Base-by-base conservation (phyloP, 2,329 filamentous ascomycete genomes). In the Monilinia aucupariae region DNA sequence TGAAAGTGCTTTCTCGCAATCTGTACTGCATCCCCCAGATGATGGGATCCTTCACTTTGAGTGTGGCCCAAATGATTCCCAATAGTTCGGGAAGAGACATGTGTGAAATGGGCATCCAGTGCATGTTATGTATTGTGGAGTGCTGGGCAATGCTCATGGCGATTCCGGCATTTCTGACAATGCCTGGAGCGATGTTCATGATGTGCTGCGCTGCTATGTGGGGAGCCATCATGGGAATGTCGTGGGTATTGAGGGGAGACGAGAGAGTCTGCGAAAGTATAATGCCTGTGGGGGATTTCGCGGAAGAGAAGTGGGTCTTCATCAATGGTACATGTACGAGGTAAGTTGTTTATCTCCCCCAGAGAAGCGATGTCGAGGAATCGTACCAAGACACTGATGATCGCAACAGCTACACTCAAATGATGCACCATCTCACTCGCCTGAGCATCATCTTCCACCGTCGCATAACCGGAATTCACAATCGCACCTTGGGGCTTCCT, bases 381-480 rank as follows among this genome's bases (percentile, higher is more conserved):
- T 37, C 37, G 5, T 25, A n/a, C 8, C 22, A 53, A 37, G 34
- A 32, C 10, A 30, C 62, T 61, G 22, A 49, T 54, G 25, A 49
- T n/a, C 15, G n/a, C 25, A 52, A 22, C 9, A 68, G 81, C 5
- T 75, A 83, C 56, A 81, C 85, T 70, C 89, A 87, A 83, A 78
- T 90, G 69, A 83, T 85, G 73, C 81, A 77, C 64, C 91, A 90
- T 67, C 76, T 91, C 66, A 83, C 91, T 71, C 82, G 86, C 2
- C 77, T 92, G 17, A 84, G 88, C 0, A 74, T 84, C 52, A 90
- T 86, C 0, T 92, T 92, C 72, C 82, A 84, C 49, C 83, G 89
- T 3, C 86, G 83, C 0, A 76, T 92, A 8, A 79, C 84, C 1
- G 89, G 89, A 32, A 84, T 92, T n/a, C 89, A 91, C 69, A 92